These are phyloP conservation scores for Aphanomyces cochlioides DNA, from an alignment of 352 stramenopile species.

Conservation along the genomic window DNA sequence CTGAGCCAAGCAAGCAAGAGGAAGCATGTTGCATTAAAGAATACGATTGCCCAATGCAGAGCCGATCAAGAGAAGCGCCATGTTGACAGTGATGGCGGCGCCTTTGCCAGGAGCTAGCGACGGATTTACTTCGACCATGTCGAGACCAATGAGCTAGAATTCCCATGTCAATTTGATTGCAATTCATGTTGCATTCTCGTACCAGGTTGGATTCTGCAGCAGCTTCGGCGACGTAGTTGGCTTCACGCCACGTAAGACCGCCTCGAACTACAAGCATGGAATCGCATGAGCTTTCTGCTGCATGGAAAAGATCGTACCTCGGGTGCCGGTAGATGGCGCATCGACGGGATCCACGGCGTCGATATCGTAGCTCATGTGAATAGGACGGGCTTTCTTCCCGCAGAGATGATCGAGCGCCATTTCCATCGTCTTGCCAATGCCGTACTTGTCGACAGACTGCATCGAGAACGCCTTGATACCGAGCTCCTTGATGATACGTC, in stretches of 20 bases:
- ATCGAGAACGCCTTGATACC: constrained; percentile 95
- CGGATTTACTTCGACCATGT: constrained; percentile 97
- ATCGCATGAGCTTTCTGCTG: background rate
- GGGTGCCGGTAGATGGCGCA: constrained; percentile 94
- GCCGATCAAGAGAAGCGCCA: constrained; percentile 90
- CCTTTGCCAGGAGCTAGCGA: constrained; percentile 83
- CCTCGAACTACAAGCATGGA: constrained; percentile 74
- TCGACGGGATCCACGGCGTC: constrained; percentile 95
- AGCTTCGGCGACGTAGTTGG: constrained; percentile 94
- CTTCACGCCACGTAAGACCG: constrained; percentile 94
- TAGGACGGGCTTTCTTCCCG: constrained; percentile 77
- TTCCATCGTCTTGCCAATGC: constrained; percentile 96
- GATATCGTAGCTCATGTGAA: constrained; percentile 98
- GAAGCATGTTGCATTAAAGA: constrained; percentile 46
- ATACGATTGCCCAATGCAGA: constrained; percentile 92
- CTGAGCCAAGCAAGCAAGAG: background rate
- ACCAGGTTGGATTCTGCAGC: constrained; percentile 85
- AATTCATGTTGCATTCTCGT: constrained; percentile 36
- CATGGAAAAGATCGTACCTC: constrained; percentile 14
- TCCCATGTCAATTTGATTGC: constrained; percentile 14
- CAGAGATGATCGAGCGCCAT: constrained; percentile 93
- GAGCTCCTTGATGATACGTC: constrained; percentile 85
- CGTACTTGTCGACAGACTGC: constrained; percentile 95
- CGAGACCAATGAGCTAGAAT: constrained; percentile 65
- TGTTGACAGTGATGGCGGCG: constrained; percentile 89